These are phyloP conservation scores for Cercospora nicotianae DNA, from an alignment of 2,329 filamentous ascomycete genomes.

Conservation along the genomic window DNA sequence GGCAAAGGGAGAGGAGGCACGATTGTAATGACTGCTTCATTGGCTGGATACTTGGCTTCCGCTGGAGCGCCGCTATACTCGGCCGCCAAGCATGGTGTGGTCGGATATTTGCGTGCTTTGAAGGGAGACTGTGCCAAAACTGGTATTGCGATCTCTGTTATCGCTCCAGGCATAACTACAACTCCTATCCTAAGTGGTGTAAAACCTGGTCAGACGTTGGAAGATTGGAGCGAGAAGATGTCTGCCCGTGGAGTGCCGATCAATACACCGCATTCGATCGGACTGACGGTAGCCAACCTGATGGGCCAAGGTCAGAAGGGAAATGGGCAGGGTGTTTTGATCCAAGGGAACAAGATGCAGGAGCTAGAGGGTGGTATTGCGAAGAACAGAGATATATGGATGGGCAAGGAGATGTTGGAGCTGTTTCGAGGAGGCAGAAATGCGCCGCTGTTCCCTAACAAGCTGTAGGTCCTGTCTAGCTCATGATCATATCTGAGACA, in stretches of 20 bases:
- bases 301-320: constrained; percentile 46
- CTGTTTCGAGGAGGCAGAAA: constrained; percentile 49
- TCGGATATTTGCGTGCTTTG: constrained; percentile 52
- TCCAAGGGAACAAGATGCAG: constrained; percentile 42
- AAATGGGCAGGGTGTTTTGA: constrained; percentile 50
- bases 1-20: constrained; percentile 43
- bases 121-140: constrained; percentile 52
- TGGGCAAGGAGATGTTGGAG: constrained; percentile 53
- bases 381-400: constrained; percentile 49
- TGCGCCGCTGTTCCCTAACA: constrained; percentile 37
- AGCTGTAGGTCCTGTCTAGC: constrained; percentile 25
- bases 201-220: constrained; percentile 32
- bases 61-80: constrained; percentile 52
- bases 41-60: constrained; percentile 52
- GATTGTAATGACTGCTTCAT: constrained; percentile 51
- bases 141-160: constrained; percentile 48
- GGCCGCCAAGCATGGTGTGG: constrained; percentile 53
- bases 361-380: constrained; percentile 52
- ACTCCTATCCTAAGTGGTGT: constrained; percentile 47
- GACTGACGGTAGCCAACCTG: constrained; percentile 48
- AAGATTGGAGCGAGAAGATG: constrained; percentile 49
- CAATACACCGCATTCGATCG: constrained; percentile 49
- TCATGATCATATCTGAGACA: constrained; percentile 1
- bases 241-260: constrained; percentile 48
- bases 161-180: constrained; percentile 52